Percentiles rank a stretch among this genome's conserved stretches.
phyloP scores from a whole-genome alignment of 2,329 filamentous ascomycete species.

The Cercospora canescens region DNA sequence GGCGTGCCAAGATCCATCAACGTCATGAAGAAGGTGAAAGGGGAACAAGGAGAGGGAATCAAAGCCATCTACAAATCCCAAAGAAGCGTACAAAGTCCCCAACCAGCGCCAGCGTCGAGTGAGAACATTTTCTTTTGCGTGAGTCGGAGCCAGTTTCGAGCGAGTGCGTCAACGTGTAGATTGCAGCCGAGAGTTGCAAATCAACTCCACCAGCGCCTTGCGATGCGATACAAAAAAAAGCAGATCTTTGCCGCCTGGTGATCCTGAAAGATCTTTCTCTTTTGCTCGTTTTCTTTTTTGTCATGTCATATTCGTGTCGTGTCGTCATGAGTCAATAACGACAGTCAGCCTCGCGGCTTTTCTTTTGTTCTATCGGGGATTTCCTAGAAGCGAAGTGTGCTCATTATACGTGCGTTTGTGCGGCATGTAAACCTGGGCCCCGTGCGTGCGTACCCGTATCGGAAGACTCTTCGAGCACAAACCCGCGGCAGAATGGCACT shows the following conservation, averaged over 20 bases:
- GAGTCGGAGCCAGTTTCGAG: background rate
- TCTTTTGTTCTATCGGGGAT: constrained; percentile 3
- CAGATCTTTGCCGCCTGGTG: background rate
- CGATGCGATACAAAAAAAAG: constrained; percentile 2
- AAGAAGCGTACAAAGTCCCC: background rate
- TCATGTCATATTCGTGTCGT: constrained; percentile 9
- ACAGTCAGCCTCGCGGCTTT: constrained; percentile 12
- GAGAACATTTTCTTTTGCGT: constrained; percentile 5
- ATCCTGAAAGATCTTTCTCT: background rate
- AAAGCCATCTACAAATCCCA: background rate
- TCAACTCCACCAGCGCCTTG: constrained; percentile 12
- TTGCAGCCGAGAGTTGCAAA: background rate
- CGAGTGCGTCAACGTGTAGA: background rate
- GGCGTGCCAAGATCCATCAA: background rate
- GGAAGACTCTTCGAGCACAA: background rate
- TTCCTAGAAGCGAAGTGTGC: background rate
- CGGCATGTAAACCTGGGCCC: background rate
- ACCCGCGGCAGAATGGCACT: background rate
- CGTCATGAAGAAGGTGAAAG: background rate
- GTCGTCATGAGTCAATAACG: constrained; percentile 7
- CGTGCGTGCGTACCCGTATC: background rate
- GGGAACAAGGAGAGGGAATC: background rate
- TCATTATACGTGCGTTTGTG: background rate
- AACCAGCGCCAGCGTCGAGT: constrained; percentile 9
- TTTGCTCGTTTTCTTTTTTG: background rate